Base-by-base conservation (phyloP, 495 filamentous ascomycete species). In the Aspergillus cristatus region DNA sequence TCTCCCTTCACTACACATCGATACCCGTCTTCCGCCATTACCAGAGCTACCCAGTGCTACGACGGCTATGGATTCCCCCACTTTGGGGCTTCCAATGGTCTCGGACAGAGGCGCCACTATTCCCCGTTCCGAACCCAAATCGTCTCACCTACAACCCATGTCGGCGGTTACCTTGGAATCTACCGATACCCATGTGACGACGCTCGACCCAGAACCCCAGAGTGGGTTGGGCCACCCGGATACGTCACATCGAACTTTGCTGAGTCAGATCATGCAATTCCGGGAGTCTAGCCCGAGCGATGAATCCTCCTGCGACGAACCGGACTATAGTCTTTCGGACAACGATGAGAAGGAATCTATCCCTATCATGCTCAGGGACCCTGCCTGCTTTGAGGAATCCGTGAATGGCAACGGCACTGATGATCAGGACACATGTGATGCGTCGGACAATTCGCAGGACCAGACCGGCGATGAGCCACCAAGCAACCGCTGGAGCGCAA, bases 201-300 rank as follows among this genome's bases (percentile, higher is more conserved):
- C 76, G 41, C 82, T 86, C 46, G 83, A 86, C 39, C 70, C 67
- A 20, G 82, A 86, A 35, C 75, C 76, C 28, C 82, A 86, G 48
- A 71, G 67, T 2, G 76, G 79, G n/a, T 58, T 75, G 2, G 54
- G 64, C 14, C 42, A 51, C 16, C 55, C 56, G 8, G 44, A 50
- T 30, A 35, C 45, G 6, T 63, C 60, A 13, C 64, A 70, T 39
- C 60, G 61, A n/a, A 70, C 65, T 31, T 41, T 75, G 5, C 44
- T 74, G 28, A 68, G 51, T 38, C 69, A 74, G 15, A 69, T 75
- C 4, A 72, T 72, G 65, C 58, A 59, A 20, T 67, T 71, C 39
- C 68, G 68, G 25, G 70, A 67, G 40, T 62, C 59, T 7, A 70
- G 63, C 34, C 60, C 62, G 7, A 62, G 59, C 40, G 60, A 49